These are phyloP conservation scores for Hymenoscyphus repandus DNA, from an alignment of 2,329 filamentous ascomycete genomes.

Conservation along the genomic window DNA sequence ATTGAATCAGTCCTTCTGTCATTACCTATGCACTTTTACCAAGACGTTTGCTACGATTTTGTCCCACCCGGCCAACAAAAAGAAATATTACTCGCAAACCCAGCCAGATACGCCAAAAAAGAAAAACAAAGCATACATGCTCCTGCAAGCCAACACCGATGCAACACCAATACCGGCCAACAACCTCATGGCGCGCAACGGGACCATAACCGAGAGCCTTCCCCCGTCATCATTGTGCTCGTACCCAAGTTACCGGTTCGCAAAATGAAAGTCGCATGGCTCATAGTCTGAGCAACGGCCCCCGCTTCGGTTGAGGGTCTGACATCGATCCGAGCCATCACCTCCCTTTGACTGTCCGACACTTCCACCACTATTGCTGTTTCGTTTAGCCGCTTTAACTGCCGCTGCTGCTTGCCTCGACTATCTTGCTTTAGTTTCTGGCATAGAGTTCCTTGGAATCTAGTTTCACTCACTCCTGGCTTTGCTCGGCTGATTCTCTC, in stretches of 20 bases:
- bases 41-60: too few relatives aligned
- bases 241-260: slow-evolving; percentile 2
- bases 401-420: slow-evolving; percentile 18
- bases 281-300: slow-evolving; percentile 10
- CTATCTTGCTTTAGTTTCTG: slow-evolving; percentile 7
- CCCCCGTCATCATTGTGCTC: too few relatives aligned
- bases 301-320: slow-evolving; percentile 13
- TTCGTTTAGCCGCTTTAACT: slow-evolving; percentile 11
- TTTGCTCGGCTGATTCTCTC: slow-evolving; percentile 15
- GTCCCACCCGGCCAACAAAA: too few relatives aligned
- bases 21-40: too few relatives aligned
- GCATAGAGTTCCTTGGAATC: not conserved
- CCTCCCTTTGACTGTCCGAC: not conserved
- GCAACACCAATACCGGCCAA: too few relatives aligned
- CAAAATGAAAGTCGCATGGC: slow-evolving; percentile 15
- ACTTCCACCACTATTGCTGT: slow-evolving; percentile 5
- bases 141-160: too few relatives aligned
- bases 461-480: slow-evolving; percentile 15
- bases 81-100: too few relatives aligned
- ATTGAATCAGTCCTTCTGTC: too few relatives aligned
- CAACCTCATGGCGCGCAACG: too few relatives aligned
- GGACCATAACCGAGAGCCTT: too few relatives aligned
- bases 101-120: too few relatives aligned
- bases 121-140: too few relatives aligned
- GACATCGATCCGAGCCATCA: slow-evolving; percentile 6